Evolutionary conservation across 139 green algal genomes (phyloP).

Genomic region (Eudorina sp.): DNA sequence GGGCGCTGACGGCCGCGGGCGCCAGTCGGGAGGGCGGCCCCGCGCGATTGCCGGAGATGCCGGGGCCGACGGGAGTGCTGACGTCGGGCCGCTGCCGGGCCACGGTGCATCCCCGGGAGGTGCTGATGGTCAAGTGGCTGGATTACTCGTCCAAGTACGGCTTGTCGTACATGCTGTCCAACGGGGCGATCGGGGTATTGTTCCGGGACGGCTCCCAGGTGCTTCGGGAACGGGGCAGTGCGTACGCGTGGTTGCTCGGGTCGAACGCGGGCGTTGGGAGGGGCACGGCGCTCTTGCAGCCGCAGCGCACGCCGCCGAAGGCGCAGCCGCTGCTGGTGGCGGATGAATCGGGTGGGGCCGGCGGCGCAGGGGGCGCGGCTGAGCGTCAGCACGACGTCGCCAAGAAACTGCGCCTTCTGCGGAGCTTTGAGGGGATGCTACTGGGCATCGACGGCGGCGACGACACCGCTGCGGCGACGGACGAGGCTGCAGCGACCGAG

Average conservation of each 20-base stretch:
- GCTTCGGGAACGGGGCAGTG: not conserved
- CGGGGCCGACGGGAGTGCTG: not conserved
- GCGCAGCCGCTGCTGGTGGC: not conserved
- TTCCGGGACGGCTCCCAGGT: constrained; percentile 38
- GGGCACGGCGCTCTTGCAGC: not conserved
- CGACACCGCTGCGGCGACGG: not conserved
- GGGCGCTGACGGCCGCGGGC: no score
- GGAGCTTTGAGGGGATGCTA: constrained; percentile 25
- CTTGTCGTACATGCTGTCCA: constrained; percentile 37
- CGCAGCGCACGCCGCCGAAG: not conserved
- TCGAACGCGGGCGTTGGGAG: no score
- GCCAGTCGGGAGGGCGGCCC: no score
- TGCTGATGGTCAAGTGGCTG: constrained; percentile 44
- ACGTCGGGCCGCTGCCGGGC: not conserved
- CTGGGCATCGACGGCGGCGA: not conserved
- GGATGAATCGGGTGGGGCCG: not conserved
- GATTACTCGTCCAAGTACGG: constrained; percentile 42
- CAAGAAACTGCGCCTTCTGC: constrained; percentile 43
- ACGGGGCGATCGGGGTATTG: constrained; percentile 35
- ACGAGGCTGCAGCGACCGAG: not conserved
- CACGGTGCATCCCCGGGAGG: not conserved
- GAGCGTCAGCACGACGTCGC: constrained; percentile 12
- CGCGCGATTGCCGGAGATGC: not conserved
- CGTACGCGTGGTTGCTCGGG: constrained; percentile 28
- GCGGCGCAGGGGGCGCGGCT: not conserved